A percentile compares a stretch with the other conserved stretches of the same genome.
These are phyloP conservation scores for Metrosideros polymorpha DNA, from an alignment of 441 rosid species.

Conservation along the genomic window DNA sequence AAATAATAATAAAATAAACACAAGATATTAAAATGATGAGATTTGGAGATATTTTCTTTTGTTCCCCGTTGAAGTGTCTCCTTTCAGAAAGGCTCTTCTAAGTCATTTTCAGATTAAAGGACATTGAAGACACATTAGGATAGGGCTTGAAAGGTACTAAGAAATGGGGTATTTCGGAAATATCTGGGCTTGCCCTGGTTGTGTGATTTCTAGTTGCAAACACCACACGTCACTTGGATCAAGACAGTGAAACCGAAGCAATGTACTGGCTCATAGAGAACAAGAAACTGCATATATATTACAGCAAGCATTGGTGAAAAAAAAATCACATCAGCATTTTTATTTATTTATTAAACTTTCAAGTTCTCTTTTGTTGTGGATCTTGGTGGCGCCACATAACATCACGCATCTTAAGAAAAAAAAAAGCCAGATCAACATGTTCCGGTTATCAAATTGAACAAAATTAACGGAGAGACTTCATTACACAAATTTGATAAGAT, in stretches of 20 bases:
- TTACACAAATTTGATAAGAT: accelerated
- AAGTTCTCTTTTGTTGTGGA: not conserved
- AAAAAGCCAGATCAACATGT: not conserved
- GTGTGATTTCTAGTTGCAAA: not conserved
- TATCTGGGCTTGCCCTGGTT: not conserved
- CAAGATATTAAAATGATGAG: not conserved
- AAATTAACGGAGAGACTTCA: not conserved
- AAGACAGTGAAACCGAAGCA: too few species aligned
- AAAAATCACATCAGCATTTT: not conserved
- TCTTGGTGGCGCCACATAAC: not conserved
- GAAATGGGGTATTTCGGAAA: not conserved
- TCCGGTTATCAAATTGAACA: not conserved
- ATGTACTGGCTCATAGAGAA: too few species aligned
- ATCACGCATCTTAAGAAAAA: not conserved
- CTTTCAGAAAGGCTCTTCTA: not conserved
- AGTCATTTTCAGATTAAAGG: not conserved
- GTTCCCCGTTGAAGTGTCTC: not conserved
- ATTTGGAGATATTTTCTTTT: not conserved
- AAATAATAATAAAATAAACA: not conserved
- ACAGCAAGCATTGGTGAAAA: not conserved
- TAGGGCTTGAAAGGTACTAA: not conserved
- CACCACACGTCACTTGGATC: not conserved
- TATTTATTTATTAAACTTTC: not conserved
- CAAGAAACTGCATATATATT: not conserved
- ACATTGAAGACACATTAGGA: not conserved